Conservation (phyloP, 1,284 basidiomycete species). For the Ganoderma boninense region DNA sequence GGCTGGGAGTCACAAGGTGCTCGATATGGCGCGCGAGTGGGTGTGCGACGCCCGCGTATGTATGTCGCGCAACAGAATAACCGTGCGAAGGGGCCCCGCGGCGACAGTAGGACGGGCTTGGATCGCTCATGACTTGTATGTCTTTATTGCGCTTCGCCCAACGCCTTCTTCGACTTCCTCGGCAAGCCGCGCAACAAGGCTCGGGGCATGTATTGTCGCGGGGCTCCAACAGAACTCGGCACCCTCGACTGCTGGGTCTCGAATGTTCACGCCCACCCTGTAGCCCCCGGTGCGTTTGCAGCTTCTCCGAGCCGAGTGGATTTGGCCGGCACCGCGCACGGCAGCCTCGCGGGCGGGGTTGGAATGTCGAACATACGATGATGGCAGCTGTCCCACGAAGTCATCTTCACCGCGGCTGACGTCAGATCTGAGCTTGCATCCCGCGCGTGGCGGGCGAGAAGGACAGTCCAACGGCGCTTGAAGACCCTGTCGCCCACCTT, state of each 20-base stretch:
- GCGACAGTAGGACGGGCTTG: constrained; percentile 11
- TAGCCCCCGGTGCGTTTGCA: constrained; percentile 6
- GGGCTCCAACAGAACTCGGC: constrained; percentile 16
- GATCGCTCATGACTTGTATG: constrained; percentile 32
- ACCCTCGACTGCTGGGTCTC: constrained; percentile 6
- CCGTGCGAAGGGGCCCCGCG: constrained; percentile 27
- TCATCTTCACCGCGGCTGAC: constrained; percentile 6
- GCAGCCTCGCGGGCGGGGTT: not conserved
- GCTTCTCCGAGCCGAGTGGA: not conserved
- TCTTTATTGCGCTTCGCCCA: constrained; percentile 28
- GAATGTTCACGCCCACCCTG: constrained; percentile 12
- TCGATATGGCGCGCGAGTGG: constrained; percentile 16
- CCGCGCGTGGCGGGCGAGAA: not conserved
- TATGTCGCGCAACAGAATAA: constrained; percentile 17
- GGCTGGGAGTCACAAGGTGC: constrained; percentile 16
- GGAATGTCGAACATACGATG: not conserved
- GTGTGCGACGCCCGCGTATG: constrained; percentile 17
- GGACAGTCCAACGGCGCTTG: not conserved
- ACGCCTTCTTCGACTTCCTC: constrained; percentile 3
- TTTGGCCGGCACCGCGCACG: constrained; percentile 3
- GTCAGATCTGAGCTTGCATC: not conserved
- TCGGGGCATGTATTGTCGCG: constrained; percentile 25
- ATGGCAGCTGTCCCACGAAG: constrained; percentile 3
- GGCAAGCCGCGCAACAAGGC: constrained; percentile 24
- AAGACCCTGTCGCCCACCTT: not conserved